Evolutionary conservation across 1,284 basidiomycete genomes (phyloP).

Genomic region (Heterobasidion occidentale): DNA sequence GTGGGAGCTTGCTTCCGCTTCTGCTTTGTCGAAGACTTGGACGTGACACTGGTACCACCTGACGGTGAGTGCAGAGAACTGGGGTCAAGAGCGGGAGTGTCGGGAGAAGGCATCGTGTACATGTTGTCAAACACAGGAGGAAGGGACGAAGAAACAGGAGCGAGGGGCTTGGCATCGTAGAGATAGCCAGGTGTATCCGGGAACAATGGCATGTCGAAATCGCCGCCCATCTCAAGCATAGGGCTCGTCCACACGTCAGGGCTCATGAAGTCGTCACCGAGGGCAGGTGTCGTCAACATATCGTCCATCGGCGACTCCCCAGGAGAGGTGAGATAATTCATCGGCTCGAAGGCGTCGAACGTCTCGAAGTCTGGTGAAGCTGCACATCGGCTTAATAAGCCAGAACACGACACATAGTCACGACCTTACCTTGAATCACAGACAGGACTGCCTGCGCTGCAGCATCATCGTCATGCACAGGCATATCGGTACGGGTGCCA

Average conservation of each 20-base stretch:
- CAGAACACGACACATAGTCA: background rate
- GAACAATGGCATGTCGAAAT: slow-evolving; percentile 28
- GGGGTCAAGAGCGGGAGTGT: slow-evolving; percentile 34
- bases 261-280: slow-evolving; percentile 29
- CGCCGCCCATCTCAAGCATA: slow-evolving; percentile 13
- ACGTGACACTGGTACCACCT: slow-evolving; percentile 30
- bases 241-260: slow-evolving; percentile 6
- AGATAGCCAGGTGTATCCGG: slow-evolving; percentile 14
- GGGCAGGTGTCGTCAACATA: slow-evolving; percentile 48
- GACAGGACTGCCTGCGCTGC: slow-evolving; percentile 33
- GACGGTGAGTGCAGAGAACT: slow-evolving; percentile 27
- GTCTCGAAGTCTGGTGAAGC: slow-evolving; percentile 31
- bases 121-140: slow-evolving; percentile 27
- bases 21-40: slow-evolving; percentile 9
- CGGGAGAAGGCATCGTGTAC: slow-evolving; percentile 33
- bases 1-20: slow-evolving; percentile 16
- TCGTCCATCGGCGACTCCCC: slow-evolving; percentile 42
- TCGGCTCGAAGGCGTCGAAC: slow-evolving; percentile 21
- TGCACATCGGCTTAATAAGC: slow-evolving; percentile 4
- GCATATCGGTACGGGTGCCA: slow-evolving; percentile 6
- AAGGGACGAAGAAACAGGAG: slow-evolving; percentile 9
- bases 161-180: slow-evolving; percentile 9
- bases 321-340: slow-evolving; percentile 38
- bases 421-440: slow-evolving; percentile 30
- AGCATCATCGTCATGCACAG: slow-evolving; percentile 17